Conservation (phyloP, 1,139 yeast genomes). For the Sugiyamaella neomexicana region DNA sequence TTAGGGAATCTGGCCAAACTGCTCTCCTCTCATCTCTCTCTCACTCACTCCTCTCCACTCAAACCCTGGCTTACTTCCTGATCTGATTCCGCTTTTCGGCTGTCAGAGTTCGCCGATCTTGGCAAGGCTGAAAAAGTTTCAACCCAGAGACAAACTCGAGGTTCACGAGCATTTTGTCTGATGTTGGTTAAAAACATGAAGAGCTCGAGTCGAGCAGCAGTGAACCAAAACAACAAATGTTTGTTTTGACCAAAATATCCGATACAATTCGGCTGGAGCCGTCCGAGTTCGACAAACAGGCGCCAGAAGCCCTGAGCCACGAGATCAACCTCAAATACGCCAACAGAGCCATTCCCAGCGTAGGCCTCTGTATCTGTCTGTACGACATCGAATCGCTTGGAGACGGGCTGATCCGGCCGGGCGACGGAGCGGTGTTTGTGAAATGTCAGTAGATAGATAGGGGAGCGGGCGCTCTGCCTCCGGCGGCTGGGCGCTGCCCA, state of each 20-base stretch:
- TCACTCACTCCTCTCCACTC: no score
- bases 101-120: background rate
- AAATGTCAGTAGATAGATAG: constrained; percentile 43
- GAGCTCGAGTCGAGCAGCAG: no score
- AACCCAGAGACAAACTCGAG: background rate
- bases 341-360: constrained; percentile 70
- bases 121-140: background rate
- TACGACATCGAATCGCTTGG: constrained; percentile 80
- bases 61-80: no score
- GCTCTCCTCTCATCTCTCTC: no score
- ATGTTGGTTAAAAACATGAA: no score
- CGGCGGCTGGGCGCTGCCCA: no score
- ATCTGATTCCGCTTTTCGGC: no score
- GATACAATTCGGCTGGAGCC: constrained; percentile 91
- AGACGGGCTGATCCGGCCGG: constrained; percentile 88
- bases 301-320: constrained; percentile 68
- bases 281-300: constrained; percentile 70
- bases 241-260: constrained; percentile 71
- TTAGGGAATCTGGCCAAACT: no score
- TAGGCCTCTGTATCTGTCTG: constrained; percentile 80
- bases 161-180: no score
- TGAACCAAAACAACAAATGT: constrained; percentile 55
- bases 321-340: constrained; percentile 84
- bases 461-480: no score
- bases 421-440: constrained; percentile 91